Base-by-base conservation (phyloP, 345 rosid genomes). In the Leavenworthia alabamica region DNA sequence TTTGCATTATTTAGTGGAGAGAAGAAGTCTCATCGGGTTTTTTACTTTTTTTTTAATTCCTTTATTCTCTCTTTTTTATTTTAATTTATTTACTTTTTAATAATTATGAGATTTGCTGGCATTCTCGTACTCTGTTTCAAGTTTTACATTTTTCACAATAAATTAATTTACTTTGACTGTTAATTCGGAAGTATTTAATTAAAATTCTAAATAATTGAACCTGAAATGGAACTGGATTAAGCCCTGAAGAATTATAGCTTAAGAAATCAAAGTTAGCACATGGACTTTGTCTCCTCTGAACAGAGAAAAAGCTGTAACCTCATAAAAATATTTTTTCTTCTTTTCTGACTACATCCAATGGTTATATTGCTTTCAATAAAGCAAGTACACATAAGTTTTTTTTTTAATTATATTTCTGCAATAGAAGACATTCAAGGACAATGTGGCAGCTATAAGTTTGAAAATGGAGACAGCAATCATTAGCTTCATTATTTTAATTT, bases 381-480 rank as follows among this genome's bases (percentile, higher is more conserved):
- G 7, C 33, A 41, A 57, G 40, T 46, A 20, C 59, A 24, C 36
- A 23, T 24, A 2, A 33, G 7, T 4, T 10, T n/a, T n/a, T n/a
- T n/a, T n/a, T n/a, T 14, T 9, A 22, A 62, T 4, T 37, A 36
- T 28, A 28, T 15, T 64, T n/a, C 54, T 56, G 60, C 65, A 41
- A 41, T 7, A 56, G 46, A 58, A 58, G 61, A 57, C 75, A 71
- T 3, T 62, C 42, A 55, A 70, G 44, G 57, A 70, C 74, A 70
- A 52, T 37, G 61, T 71, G 70, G 75, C 75, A 71, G 75, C 27
- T 56, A 33, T 1, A 58, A 42, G 75, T 71, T 71, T 71, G 71
- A 71, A 71, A 64, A 42, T 50, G 56, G 71, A 71, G 75, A 71
- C 75, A 64, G 14, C 75, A 71, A 71, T 71, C 75, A 71, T 71